phyloP scores from a whole-genome alignment of 345 rosid genomes.

The Brassica rapa region DNA sequence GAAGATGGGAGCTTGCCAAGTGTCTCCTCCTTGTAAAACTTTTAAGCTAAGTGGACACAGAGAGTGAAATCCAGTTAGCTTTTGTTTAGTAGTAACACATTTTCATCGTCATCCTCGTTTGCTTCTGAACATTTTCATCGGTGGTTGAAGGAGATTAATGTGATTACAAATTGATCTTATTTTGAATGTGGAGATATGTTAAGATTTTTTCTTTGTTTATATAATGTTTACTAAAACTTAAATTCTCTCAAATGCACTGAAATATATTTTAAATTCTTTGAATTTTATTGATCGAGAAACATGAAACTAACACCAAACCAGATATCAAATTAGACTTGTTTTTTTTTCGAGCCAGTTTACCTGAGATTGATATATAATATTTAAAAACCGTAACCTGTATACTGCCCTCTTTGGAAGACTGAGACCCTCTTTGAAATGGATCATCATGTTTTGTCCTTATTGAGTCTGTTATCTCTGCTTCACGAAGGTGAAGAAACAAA shows the following conservation, averaged over 20 bases:
- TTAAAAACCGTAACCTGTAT: too few species aligned
- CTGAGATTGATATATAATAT: not conserved
- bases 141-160: not conserved
- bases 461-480: slow-evolving; percentile 75
- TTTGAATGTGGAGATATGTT: not conserved
- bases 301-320: not conserved
- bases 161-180: not conserved
- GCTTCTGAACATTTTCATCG: not conserved
- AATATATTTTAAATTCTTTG: too few species aligned
- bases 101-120: not conserved
- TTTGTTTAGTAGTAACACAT: not conserved
- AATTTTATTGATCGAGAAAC: not conserved
- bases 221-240: not conserved
- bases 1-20: not conserved
- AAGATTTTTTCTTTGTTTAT: not conserved
- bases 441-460: slow-evolving; percentile 39
- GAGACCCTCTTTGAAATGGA: too few species aligned
- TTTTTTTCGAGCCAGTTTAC: not conserved
- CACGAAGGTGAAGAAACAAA: slow-evolving; percentile 86
- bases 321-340: not conserved
- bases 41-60: not conserved
- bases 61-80: not conserved
- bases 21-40: not conserved
- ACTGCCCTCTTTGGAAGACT: too few species aligned
- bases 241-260: not conserved